Percentiles rank a stretch among this genome's conserved stretches.
These are phyloP conservation scores for Patellifolia procumbens DNA, from an alignment of 179 eudicot species.

Conservation along the genomic window DNA sequence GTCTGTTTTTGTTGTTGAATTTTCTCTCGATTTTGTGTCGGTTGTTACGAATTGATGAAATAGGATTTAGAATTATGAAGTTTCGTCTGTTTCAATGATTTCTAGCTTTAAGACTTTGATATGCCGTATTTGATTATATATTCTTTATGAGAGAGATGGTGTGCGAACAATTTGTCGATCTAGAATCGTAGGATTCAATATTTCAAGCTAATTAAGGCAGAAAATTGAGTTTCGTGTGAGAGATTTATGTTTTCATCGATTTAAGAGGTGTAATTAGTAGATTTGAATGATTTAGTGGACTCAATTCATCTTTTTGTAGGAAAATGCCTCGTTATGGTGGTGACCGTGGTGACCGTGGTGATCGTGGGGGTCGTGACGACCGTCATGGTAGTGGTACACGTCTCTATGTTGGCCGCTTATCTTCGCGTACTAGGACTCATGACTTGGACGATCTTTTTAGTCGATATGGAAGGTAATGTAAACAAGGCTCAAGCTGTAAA, in stretches of 20 bases:
- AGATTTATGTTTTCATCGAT: too few species aligned
- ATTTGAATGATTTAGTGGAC: neutral
- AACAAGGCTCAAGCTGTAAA: neutral
- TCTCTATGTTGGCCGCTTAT: constrained; percentile 90
- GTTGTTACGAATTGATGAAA: neutral
- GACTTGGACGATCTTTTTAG: constrained; percentile 86
- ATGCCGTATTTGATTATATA: neutral
- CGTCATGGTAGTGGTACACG: constrained; percentile 53
- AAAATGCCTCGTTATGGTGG: constrained; percentile 77
- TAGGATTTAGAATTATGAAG: too few species aligned
- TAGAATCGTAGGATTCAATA: too few species aligned
- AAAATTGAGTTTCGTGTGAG: neutral
- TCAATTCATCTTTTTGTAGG: constrained; percentile 26
- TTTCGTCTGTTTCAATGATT: neutral
- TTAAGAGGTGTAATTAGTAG: neutral
- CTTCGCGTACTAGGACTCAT: constrained; percentile 82
- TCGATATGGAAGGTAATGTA: constrained; percentile 88
- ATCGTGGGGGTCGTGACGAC: constrained; percentile 25
- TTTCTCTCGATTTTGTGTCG: neutral
- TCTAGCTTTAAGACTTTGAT: neutral
- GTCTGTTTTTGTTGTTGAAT: neutral
- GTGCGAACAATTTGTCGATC: too few species aligned
- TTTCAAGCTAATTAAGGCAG: too few species aligned
- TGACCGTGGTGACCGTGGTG: constrained; percentile 21
- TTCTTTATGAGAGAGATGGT: too few species aligned